Conservation (phyloP, 495 filamentous ascomycete genomes). For the Aspergillus hancockii region DNA sequence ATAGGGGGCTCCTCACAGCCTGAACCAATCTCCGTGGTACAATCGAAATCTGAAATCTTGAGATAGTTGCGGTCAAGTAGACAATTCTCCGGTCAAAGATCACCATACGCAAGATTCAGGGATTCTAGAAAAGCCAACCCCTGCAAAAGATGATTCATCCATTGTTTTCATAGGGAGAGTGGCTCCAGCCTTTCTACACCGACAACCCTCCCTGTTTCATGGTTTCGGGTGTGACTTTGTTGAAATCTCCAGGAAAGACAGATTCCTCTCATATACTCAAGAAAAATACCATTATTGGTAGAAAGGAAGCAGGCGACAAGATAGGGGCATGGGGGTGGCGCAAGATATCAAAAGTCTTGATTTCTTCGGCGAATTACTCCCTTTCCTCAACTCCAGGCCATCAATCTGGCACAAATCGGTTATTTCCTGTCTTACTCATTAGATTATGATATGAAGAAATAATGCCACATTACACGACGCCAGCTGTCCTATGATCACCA, state of each 20-base stretch:
- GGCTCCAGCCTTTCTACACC: slow-evolving; percentile 34
- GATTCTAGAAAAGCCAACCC: slow-evolving; percentile 40
- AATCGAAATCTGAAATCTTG: slow-evolving; percentile 34
- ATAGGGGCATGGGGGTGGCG: slow-evolving; percentile 31
- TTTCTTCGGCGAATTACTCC: slow-evolving; percentile 34
- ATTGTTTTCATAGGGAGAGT: slow-evolving; percentile 31
- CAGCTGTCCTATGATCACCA: too few relatives aligned
- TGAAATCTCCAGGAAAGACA: slow-evolving; percentile 28
- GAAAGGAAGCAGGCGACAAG: slow-evolving; percentile 33
- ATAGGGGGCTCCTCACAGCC: slow-evolving; percentile 31
- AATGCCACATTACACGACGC: slow-evolving; percentile 3
- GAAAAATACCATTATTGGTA: slow-evolving; percentile 36
- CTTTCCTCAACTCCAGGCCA: slow-evolving; percentile 33
- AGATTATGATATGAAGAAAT: too few relatives aligned
- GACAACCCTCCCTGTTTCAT: slow-evolving; percentile 27
- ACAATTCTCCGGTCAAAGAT: slow-evolving; percentile 32
- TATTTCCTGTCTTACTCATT: too few relatives aligned
- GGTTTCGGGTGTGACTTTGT: slow-evolving; percentile 24
- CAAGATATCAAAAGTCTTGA: slow-evolving; percentile 33
- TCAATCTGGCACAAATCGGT: too few relatives aligned
- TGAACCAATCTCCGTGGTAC: slow-evolving; percentile 28
- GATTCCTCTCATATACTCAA: slow-evolving; percentile 40
- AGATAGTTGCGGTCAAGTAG: slow-evolving; percentile 26
- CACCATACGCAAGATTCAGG: slow-evolving; percentile 36
- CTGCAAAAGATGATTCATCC: slow-evolving; percentile 44